phyloP scores from a whole-genome alignment of 2,329 filamentous ascomycete species.

The Colletotrichum coccodes region DNA sequence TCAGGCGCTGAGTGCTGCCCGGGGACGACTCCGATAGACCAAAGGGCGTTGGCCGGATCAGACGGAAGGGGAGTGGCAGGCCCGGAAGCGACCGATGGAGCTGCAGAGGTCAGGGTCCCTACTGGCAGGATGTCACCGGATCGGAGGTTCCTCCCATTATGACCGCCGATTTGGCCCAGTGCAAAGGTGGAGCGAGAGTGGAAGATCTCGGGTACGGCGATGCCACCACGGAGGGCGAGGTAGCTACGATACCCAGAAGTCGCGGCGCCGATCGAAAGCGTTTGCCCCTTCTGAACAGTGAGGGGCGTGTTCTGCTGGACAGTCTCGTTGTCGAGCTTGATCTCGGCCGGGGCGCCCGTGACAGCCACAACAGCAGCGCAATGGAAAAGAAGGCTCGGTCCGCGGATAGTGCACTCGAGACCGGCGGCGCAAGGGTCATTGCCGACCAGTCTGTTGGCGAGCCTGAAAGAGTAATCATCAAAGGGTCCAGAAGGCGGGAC shows the following conservation, averaged over 20 bases:
- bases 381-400: constrained; percentile 48
- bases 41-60: constrained; percentile 37
- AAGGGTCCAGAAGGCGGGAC: constrained; percentile 54
- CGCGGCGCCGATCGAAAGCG: constrained; percentile 38
- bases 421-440: constrained; percentile 43
- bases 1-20: constrained; percentile 51
- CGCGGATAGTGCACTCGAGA: constrained; percentile 47
- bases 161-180: constrained; percentile 45
- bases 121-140: constrained; percentile 42
- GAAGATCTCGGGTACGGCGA: constrained; percentile 45
- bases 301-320: constrained; percentile 38
- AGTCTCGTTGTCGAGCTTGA: constrained; percentile 38
- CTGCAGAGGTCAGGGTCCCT: neutral
- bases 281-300: constrained; percentile 38
- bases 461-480: constrained; percentile 47
- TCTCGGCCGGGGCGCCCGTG: constrained; percentile 40
- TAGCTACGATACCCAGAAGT: constrained; percentile 46
- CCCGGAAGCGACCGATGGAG: neutral
- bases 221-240: constrained; percentile 45
- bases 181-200: constrained; percentile 45
- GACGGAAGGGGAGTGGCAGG: constrained; percentile 35
- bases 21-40: constrained; percentile 47
- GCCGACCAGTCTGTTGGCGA: constrained; percentile 47
- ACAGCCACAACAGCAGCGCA: constrained; percentile 44
- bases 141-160: constrained; percentile 44